Evolutionary conservation across 2,329 filamentous ascomycete genomes (phyloP).

Genomic region (Stemphylium vesicarium): DNA sequence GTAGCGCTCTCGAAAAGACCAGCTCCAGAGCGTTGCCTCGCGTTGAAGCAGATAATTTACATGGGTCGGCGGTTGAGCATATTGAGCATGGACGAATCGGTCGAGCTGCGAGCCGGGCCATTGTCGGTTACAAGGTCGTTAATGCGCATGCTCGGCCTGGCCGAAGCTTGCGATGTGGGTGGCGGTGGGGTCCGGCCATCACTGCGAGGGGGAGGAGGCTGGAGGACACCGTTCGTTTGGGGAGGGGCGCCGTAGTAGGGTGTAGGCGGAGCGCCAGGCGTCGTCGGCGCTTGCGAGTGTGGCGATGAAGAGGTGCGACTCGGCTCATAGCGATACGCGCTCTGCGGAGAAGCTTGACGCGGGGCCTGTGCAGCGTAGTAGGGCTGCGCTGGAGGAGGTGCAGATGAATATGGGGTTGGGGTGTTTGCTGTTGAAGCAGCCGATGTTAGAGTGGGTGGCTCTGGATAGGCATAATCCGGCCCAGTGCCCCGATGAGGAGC

Average conservation of each 20-base stretch:
- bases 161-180: constrained; percentile 40
- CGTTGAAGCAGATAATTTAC: constrained; percentile 24
- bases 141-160: constrained; percentile 51
- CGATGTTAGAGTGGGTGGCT: constrained; percentile 53
- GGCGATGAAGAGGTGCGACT: constrained; percentile 52
- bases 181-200: constrained; percentile 52
- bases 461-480: constrained; percentile 51
- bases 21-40: constrained; percentile 33
- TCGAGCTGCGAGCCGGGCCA: constrained; percentile 48
- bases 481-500: constrained; percentile 45
- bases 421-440: constrained; percentile 55
- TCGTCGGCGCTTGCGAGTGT: constrained; percentile 49
- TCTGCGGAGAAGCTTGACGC: constrained; percentile 51
- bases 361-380: constrained; percentile 51
- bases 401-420: constrained; percentile 48
- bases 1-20: constrained; percentile 37
- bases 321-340: constrained; percentile 51
- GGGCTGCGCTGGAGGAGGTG: constrained; percentile 46
- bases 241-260: constrained; percentile 43
- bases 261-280: constrained; percentile 40
- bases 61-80: constrained; percentile 50
- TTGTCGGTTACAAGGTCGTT: constrained; percentile 50
- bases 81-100: constrained; percentile 53
- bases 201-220: constrained; percentile 44
- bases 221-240: constrained; percentile 38